Evolutionary conservation across 75 land plant genomes (phyloP), one percentile per base, ranked within the genome.

Genomic region (Chamaecyparis obtusa): DNA sequence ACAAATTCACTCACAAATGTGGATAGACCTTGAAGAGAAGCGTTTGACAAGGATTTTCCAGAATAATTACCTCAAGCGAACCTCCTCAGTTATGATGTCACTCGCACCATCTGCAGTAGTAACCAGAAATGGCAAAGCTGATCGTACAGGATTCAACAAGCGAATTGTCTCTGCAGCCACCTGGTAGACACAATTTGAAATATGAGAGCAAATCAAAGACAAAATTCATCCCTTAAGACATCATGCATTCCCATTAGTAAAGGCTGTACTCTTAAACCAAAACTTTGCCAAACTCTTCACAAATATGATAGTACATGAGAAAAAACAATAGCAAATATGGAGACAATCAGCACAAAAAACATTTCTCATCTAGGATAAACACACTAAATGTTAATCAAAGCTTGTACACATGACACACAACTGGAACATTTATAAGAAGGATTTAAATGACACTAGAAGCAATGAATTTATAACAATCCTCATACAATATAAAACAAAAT

Each of bases 51-150:
- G 60, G 24, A 86, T 15, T 32, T 41, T 17, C 79, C 39, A 87
- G 9, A 33, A 48, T 85, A 86, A 33, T 72, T 90, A 98, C 99
- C 99, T 95, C 77, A 98, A 90, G 35, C 99, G 98, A 46, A 96
- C 93, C 86, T 98, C 99, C 87, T 98, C 99, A 71, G 94, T 93
- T 1, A 89, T 89, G 74, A 88, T 41, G 64, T 94, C 96, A 75
- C 93, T 94, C 69, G 88, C 91, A 86, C 93, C 96, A 67, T 95
- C 96, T 4, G 97, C 88, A 86, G 90, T 95, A 2, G 99, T 98
- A 83, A 98, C 92, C 87, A 94, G 85, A 90, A 98, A 98, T n/a
- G 99, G 99, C 82, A 98, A 88, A 83, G 93, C 89, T 82, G 90
- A 51, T 55, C 80, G 91, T 83, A 98, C 97, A 57, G 93, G 86